Conservation (phyloP, 1,139 yeast species). For the Yamadazyma buinensis region DNA sequence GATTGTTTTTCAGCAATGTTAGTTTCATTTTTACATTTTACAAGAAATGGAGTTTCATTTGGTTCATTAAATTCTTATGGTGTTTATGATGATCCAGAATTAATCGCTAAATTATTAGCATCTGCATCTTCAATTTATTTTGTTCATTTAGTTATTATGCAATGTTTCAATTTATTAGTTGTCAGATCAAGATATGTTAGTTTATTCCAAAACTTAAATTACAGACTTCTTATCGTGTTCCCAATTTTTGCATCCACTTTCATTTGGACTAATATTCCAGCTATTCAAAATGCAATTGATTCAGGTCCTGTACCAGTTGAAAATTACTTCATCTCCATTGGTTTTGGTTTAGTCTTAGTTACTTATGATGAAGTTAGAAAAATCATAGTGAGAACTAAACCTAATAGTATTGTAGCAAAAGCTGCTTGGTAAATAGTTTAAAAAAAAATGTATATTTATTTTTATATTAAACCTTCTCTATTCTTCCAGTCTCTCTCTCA, state of each 20-base stretch:
- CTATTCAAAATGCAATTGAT: slow-evolving; percentile 34
- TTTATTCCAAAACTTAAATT: slow-evolving; percentile 27
- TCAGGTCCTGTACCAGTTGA: slow-evolving; percentile 44
- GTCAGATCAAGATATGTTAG: slow-evolving; percentile 44
- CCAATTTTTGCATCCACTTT: slow-evolving; percentile 41
- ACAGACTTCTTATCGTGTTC: slow-evolving; percentile 31
- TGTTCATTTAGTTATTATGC: slow-evolving; percentile 47
- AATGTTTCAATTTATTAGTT: slow-evolving; percentile 45
- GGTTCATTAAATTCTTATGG: slow-evolving; percentile 38
- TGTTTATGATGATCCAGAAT: slow-evolving; percentile 22
- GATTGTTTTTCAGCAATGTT: slow-evolving; percentile 42
- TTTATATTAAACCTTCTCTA: no score
- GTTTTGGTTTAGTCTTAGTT: slow-evolving; percentile 39
- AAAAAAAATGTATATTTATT: no score
- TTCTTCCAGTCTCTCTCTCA: no score
- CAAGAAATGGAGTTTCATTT: slow-evolving; percentile 37
- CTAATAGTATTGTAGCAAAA: slow-evolving; percentile 34
- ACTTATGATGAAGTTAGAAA: slow-evolving; percentile 44
- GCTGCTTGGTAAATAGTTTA: slow-evolving; percentile 47
- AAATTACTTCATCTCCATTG: slow-evolving; percentile 45
- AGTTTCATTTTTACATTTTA: slow-evolving; percentile 38
- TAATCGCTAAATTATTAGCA: slow-evolving; percentile 22
- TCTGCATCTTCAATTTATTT: slow-evolving; percentile 48
- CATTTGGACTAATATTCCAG: slow-evolving; percentile 45
- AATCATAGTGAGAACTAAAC: slow-evolving; percentile 31